Base-by-base conservation (phyloP, 345 rosid genomes). In the Pistacia integerrima region DNA sequence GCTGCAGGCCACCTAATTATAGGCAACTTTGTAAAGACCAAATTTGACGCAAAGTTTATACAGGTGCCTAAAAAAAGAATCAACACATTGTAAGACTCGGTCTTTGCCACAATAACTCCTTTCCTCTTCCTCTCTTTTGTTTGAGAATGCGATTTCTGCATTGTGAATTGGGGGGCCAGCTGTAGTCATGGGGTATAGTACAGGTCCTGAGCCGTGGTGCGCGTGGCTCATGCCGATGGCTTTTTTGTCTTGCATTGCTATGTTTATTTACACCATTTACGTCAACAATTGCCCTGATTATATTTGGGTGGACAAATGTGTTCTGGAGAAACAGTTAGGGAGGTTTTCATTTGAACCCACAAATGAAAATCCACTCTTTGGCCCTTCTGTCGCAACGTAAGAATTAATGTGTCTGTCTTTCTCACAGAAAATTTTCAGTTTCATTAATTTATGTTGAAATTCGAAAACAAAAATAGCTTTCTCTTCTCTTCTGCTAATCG, bases 211-310 rank as follows among this genome's bases (percentile, higher is more conserved):
- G 67, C 89, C 86, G 75, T 92, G 96, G 94, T 60, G 70, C 60
- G 58, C 94, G 2, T 92, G 98, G 97, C 86, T 94, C 56, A 79
- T 88, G 80, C 96, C 97, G 1, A 76, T 89, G 68, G 87, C 86
- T 36, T 87, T 91, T 51, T 36, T 82, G 17, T 87, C 76, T 33
- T 80, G 91, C 57, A 56, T 84, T 22, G 82, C 75, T 36, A 60
- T 85, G 64, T 92, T 94, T 79, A 74, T 77, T 17, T 76, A 74
- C 78, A 82, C 91, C 10, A 90, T 94, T 97, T 88, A 94, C 62
- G 67, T 86, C 33, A 90, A 94, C 25, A 78, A 94, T 72, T 94
- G 98, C 63, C 97, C 98, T 12, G 72, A 68, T 13, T 76, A 72
- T 36, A 77, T 61, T 10, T 80, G 76, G 0, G 13, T 86, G 13